Conservation (phyloP, 306 rosid species). For the Oemleria cerasiformis region DNA sequence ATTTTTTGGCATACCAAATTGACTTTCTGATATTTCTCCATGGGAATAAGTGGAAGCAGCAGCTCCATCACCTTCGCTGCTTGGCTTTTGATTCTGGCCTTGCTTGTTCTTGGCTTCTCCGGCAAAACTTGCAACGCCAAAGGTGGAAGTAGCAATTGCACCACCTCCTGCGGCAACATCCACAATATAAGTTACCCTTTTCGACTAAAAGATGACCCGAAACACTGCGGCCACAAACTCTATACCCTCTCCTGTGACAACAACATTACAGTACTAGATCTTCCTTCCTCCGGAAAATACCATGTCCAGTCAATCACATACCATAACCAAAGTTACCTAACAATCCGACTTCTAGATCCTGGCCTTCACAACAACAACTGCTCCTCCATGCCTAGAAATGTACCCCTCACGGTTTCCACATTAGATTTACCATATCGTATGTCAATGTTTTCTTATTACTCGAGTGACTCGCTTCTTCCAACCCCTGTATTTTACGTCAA, state of each 20-base stretch:
- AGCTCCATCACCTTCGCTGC: neutral
- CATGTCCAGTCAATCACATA: slow-evolving; percentile 30
- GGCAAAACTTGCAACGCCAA: neutral
- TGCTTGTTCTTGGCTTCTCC: neutral
- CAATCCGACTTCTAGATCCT: neutral
- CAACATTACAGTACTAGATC: neutral
- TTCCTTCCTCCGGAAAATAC: neutral
- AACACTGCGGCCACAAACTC: neutral
- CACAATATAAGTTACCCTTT: slow-evolving; percentile 31
- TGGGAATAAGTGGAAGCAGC: neutral
- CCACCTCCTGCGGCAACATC: slow-evolving; percentile 17
- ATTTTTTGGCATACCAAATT: too few relatives aligned
- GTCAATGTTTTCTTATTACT: neutral
- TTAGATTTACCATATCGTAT: rapidly evolving
- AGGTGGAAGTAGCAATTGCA: slow-evolving; percentile 5
- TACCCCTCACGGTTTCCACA: rapidly evolving
- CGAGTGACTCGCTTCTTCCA: neutral
- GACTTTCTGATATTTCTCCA: neutral
- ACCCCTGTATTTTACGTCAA: neutral
- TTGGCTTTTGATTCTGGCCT: neutral
- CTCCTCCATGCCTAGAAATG: neutral
- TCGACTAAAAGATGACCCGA: slow-evolving; percentile 21
- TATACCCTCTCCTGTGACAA: slow-evolving; percentile 25
- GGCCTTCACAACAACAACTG: neutral
- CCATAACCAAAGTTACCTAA: neutral